Evolutionary conservation across 2,329 filamentous ascomycete species (phyloP).

Genomic region (Beauveria sp.): DNA sequence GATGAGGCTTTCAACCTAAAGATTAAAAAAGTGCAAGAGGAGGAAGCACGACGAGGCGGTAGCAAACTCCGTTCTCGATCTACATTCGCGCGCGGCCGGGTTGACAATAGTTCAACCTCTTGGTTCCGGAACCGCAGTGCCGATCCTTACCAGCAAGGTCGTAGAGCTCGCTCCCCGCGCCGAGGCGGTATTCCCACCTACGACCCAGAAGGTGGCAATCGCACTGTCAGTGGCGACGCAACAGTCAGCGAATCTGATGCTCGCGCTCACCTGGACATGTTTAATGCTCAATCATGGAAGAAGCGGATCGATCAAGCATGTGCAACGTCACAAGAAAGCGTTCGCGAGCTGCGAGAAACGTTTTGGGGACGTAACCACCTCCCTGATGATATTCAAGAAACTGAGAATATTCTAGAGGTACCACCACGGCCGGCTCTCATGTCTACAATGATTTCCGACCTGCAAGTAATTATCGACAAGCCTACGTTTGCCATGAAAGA

Average conservation of each 20-base stretch:
- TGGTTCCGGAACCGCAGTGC: slow-evolving; percentile 49
- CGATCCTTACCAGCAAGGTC: slow-evolving; percentile 32
- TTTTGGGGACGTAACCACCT: slow-evolving; percentile 79
- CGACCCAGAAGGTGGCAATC: slow-evolving; percentile 63
- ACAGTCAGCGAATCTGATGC: slow-evolving; percentile 72
- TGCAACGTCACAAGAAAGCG: slow-evolving; percentile 60
- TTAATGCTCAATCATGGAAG: slow-evolving; percentile 90
- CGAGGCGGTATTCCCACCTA: slow-evolving; percentile 54
- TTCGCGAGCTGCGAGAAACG: slow-evolving; percentile 67
- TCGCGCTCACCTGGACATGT: slow-evolving; percentile 61
- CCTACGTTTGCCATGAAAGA: slow-evolving; percentile 81
- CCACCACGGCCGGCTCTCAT: slow-evolving; percentile 79
- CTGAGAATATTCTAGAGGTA: slow-evolving; percentile 77
- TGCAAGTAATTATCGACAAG: slow-evolving; percentile 82
- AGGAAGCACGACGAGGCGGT: slow-evolving; percentile 49
- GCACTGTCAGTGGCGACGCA: slow-evolving; percentile 61
- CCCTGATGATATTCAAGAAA: slow-evolving; percentile 73
- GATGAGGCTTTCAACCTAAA: slow-evolving; percentile 88
- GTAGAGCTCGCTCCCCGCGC: slow-evolving; percentile 20
- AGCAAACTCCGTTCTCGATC: slow-evolving; percentile 50
- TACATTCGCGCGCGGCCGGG: slow-evolving; percentile 31
- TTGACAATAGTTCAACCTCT: slow-evolving; percentile 21
- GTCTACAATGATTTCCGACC: slow-evolving; percentile 71
- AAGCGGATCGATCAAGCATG: slow-evolving; percentile 75
- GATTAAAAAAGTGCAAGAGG: slow-evolving; percentile 71